Conservation (phyloP, 148 eudicot species). For the Cornus suecica region DNA sequence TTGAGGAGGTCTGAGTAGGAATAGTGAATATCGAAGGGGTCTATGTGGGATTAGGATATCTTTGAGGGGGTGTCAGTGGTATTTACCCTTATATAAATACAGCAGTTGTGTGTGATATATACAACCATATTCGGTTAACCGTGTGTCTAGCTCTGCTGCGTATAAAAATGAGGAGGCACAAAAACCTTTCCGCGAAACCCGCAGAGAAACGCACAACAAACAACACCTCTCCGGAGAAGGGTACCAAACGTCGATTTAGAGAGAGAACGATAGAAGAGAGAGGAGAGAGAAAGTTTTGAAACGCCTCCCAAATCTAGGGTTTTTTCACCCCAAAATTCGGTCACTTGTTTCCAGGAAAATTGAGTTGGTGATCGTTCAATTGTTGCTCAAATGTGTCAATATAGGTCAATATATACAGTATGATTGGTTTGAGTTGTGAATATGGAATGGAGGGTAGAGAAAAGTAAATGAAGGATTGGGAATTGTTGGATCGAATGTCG, state of each 20-base stretch:
- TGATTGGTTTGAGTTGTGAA: not conserved
- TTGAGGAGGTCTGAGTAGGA: too few species aligned
- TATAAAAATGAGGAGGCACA: not conserved
- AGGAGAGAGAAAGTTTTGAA: not conserved
- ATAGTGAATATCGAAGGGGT: too few species aligned
- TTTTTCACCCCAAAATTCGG: not conserved
- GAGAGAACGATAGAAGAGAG: conserved; percentile 3
- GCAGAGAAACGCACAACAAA: not conserved
- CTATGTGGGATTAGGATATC: too few species aligned
- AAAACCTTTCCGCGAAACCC: not conserved
- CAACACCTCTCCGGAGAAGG: conserved; percentile 7
- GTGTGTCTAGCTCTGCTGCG: not conserved
- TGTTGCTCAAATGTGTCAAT: conserved; percentile 5
- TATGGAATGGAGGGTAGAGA: conserved; percentile 13
- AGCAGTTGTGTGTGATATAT: too few species aligned
- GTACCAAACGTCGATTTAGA: conserved; percentile 6
- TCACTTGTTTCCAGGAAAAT: not conserved
- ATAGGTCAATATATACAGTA: not conserved
- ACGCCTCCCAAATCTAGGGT: conserved; percentile 14
- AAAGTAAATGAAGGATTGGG: not conserved
- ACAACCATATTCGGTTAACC: not conserved
- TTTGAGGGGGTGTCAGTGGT: too few species aligned
- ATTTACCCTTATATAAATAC: too few species aligned
- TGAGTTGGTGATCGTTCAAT: not conserved
- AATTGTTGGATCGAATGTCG: conserved; percentile 3